These are phyloP conservation scores for Ophiostoma australiae DNA, from an alignment of 2,329 filamentous ascomycete species.

Conservation along the genomic window DNA sequence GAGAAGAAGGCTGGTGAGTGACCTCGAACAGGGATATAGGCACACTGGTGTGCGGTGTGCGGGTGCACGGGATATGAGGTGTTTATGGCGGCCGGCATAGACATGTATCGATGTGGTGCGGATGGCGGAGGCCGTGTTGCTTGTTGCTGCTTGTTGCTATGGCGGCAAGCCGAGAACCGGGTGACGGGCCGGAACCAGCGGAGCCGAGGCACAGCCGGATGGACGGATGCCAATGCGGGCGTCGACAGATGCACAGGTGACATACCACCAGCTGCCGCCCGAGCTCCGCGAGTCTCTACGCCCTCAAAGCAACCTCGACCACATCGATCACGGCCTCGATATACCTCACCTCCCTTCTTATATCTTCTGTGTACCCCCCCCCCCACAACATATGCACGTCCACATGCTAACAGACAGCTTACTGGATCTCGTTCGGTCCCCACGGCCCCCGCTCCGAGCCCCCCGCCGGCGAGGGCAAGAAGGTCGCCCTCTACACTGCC, in stretches of 20 bases:
- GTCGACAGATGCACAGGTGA: neutral
- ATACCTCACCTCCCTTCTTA: neutral
- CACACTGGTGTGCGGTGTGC: neutral
- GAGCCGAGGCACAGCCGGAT: neutral
- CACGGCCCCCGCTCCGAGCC: slow-evolving; percentile 83
- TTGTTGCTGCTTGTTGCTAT: neutral
- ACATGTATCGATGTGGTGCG: neutral
- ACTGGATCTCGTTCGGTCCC: slow-evolving; percentile 97
- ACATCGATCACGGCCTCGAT: neutral
- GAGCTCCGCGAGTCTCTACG: neutral
- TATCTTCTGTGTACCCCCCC: too few relatives aligned
- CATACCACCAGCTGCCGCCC: neutral
- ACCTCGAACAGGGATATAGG: neutral
- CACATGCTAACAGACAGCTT: slow-evolving; percentile 56
- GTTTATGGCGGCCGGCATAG: neutral
- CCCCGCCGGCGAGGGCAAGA: slow-evolving; percentile 79
- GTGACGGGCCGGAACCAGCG: neutral
- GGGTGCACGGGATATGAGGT: neutral
- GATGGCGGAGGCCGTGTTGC: neutral
- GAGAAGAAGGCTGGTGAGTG: slow-evolving; percentile 99
- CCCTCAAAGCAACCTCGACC: neutral
- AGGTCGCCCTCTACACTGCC: slow-evolving; percentile 67
- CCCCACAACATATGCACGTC: neutral
- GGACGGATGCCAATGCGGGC: neutral
- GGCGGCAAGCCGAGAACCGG: neutral